Percentiles rank a stretch among this genome's conserved stretches.
phyloP scores from a whole-genome alignment of 169 alveolate species.

The Babesia sp. region DNA sequence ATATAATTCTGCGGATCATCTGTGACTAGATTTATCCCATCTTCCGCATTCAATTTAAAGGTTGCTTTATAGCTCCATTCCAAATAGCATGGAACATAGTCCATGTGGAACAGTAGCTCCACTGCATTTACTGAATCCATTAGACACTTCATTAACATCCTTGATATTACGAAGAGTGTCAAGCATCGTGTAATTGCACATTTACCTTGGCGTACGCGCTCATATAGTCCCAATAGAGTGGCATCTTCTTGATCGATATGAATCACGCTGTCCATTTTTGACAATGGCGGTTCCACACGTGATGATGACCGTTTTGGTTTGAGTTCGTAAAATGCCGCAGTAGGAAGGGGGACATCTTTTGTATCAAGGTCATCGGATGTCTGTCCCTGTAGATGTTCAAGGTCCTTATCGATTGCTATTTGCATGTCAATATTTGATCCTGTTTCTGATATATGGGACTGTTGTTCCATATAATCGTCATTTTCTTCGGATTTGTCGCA shows the following conservation, averaged over 20 bases:
- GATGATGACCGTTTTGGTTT: neutral
- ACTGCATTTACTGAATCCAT: conserved; percentile 6
- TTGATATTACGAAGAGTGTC: conserved; percentile 18
- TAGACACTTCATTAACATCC: conserved; percentile 16
- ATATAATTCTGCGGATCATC: neutral
- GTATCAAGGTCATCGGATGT: neutral
- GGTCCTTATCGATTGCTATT: neutral
- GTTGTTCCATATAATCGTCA: neutral
- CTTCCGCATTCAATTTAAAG: neutral
- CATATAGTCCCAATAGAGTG: neutral
- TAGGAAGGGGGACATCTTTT: neutral
- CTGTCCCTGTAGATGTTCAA: neutral
- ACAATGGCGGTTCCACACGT: neutral
- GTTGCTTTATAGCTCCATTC: conserved; percentile 1
- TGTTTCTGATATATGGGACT: neutral
- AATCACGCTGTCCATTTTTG: neutral
- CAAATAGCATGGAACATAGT: conserved; percentile 25
- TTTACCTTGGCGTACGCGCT: neutral
- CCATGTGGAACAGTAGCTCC: conserved; percentile 37
- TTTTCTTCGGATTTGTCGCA: neutral
- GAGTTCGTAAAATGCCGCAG: neutral
- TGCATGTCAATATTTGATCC: neutral
- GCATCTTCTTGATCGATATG: neutral
- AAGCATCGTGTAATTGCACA: neutral
- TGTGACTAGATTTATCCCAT: neutral